Conservation (phyloP, 164 flowering plant species). For the Euptelea pleiosperma region DNA sequence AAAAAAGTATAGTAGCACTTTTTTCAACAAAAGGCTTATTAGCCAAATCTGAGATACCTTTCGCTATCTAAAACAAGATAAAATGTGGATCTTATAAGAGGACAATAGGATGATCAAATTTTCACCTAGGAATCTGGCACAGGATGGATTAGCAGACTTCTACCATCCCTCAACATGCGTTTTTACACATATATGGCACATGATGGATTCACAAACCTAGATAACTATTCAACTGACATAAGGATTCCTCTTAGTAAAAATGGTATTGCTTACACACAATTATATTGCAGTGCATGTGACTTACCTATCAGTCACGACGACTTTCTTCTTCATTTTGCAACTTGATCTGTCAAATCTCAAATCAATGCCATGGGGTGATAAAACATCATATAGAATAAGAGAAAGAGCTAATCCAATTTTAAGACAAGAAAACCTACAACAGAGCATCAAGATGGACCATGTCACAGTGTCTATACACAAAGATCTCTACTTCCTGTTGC, state of each 20-base stretch:
- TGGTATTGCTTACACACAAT: neutral
- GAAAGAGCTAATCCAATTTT: neutral
- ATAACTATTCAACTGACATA: neutral
- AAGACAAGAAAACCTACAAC: conserved; percentile 48
- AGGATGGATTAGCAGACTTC: no score
- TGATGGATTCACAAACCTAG: neutral
- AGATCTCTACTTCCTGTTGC: conserved; percentile 45
- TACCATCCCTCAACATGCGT: neutral
- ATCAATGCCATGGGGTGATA: conserved; percentile 8
- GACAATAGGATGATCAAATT: no score
- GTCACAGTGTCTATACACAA: conserved; percentile 83
- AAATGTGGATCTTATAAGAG: neutral
- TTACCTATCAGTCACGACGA: conserved; percentile 90
- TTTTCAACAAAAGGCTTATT: no score
- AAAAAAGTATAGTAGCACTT: neutral
- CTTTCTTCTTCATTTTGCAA: conserved; percentile 70
- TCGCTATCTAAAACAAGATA: neutral
- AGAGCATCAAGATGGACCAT: conserved; percentile 68
- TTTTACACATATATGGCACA: neutral
- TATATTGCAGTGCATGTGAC: conserved; percentile 15
- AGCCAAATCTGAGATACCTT: neutral
- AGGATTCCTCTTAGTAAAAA: neutral
- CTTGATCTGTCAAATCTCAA: conserved; percentile 49
- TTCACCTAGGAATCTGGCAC: no score
- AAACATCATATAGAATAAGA: neutral